These are phyloP conservation scores for Mortierella alpina DNA, from an alignment of 192 early-diverging fungal genomes.

Conservation along the genomic window DNA sequence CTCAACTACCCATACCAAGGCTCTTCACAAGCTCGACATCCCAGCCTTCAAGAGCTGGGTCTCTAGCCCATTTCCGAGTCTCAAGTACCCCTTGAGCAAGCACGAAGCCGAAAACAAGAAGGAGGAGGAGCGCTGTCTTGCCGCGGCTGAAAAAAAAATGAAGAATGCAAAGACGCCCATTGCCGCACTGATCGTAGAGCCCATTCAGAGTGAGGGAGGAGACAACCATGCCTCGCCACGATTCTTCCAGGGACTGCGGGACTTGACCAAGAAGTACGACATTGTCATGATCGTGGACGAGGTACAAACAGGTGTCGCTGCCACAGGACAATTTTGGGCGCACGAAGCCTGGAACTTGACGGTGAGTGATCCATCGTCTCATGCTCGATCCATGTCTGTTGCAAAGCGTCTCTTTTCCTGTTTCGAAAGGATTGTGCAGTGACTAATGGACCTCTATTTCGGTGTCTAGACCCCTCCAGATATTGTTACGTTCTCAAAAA, in stretches of 20 bases:
- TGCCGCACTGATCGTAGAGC: conserved; percentile 76
- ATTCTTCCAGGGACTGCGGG: conserved; percentile 73
- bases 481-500: conserved; percentile 83
- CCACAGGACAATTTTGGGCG: conserved; percentile 81
- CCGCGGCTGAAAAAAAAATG: conserved; percentile 62
- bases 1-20: conserved; percentile 73
- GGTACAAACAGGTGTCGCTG: conserved; percentile 81
- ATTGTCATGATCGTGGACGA: conserved; percentile 84
- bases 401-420: neutral
- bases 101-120: conserved; percentile 65
- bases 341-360: conserved; percentile 77
- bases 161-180: conserved; percentile 60
- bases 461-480: conserved; percentile 66
- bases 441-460: neutral
- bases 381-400: neutral
- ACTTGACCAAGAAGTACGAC: conserved; percentile 64
- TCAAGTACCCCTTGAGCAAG: conserved; percentile 74
- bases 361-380: conserved; percentile 10
- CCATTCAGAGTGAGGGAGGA: conserved; percentile 82
- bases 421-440: too few relatives aligned
- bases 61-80: conserved; percentile 69
- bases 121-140: conserved; percentile 69
- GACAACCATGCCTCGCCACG: conserved; percentile 73
- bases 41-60: conserved; percentile 67
- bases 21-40: conserved; percentile 80